phyloP scores from a whole-genome alignment of 345 rosid genomes.

The Boechera retrofracta region DNA sequence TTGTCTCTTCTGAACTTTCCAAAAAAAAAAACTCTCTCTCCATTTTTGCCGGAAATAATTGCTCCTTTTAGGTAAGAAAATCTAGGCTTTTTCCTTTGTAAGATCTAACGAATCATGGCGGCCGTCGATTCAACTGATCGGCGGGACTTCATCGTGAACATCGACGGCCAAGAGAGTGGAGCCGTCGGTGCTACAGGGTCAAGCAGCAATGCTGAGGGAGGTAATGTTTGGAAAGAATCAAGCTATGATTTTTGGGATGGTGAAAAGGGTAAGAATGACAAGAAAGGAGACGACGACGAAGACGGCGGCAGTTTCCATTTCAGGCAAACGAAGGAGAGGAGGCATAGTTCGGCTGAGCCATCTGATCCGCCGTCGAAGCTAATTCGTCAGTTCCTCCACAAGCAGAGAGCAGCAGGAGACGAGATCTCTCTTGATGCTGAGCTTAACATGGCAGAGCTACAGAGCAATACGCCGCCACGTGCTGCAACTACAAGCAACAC shows the following conservation, averaged over 20 bases:
- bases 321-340: constrained; percentile 20
- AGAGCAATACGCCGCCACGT: constrained; percentile 25
- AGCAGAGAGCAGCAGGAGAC: constrained; percentile 48
- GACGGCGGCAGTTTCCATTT: constrained; percentile 48
- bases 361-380: constrained; percentile 46
- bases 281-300: background rate
- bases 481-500: constrained; percentile 28
- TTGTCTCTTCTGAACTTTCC: background rate
- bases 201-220: constrained; percentile 52
- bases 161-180: constrained; percentile 41
- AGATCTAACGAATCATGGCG: constrained; percentile 47
- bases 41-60: background rate
- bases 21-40: background rate
- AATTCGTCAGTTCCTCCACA: constrained; percentile 43
- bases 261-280: constrained; percentile 42
- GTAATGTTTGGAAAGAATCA: constrained; percentile 42
- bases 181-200: constrained; percentile 45
- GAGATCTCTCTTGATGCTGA: constrained; percentile 55
- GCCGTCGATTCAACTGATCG: constrained; percentile 52
- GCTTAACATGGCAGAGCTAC: constrained; percentile 49
- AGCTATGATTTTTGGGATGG: constrained; percentile 53
- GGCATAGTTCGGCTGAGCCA: background rate
- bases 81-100: background rate
- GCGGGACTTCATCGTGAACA: constrained; percentile 54
- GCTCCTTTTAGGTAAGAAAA: background rate